Percentiles rank a stretch among this genome's conserved stretches.
phyloP scores from a whole-genome alignment of 495 filamentous ascomycete genomes.

The Lasiosphaeris hirsuta region DNA sequence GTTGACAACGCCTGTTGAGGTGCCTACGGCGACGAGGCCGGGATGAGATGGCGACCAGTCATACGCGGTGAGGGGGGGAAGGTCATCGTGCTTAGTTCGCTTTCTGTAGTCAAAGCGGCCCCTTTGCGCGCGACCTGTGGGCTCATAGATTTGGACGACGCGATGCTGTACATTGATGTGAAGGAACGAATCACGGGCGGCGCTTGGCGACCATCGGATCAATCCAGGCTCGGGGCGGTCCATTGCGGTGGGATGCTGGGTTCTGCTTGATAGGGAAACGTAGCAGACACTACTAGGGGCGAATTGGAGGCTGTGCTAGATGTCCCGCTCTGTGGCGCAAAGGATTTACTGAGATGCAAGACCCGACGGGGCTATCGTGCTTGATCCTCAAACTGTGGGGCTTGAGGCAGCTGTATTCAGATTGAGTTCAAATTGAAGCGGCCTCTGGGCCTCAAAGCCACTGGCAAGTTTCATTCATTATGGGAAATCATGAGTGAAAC shows the following conservation, averaged over 20 bases:
- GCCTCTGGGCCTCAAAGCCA: too few species aligned
- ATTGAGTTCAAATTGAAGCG: too few species aligned
- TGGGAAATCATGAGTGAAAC: too few species aligned
- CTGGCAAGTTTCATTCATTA: too few species aligned
- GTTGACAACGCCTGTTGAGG: constrained; percentile 77
- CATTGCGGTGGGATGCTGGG: constrained; percentile 28
- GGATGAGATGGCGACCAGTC: constrained; percentile 80
- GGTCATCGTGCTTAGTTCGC: constrained; percentile 68
- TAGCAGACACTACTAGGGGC: too few species aligned
- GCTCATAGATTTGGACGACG: constrained; percentile 72
- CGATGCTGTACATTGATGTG: constrained; percentile 80
- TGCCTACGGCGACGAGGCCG: constrained; percentile 79
- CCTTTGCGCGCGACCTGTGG: constrained; percentile 55
- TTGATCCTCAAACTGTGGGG: too few species aligned
- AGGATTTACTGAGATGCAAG: too few species aligned
- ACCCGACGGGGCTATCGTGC: too few species aligned
- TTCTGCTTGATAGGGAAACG: too few species aligned
- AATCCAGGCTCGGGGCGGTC: constrained; percentile 53
- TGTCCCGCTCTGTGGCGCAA: too few species aligned
- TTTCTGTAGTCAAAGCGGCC: constrained; percentile 62
- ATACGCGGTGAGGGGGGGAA: constrained; percentile 85
- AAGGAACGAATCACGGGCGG: constrained; percentile 64
- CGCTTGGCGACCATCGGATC: constrained; percentile 87
- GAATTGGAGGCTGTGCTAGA: too few species aligned
- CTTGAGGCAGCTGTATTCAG: too few species aligned